Conservation (phyloP, 1,284 basidiomycete species). For the Ganoderma sinense region DNA sequence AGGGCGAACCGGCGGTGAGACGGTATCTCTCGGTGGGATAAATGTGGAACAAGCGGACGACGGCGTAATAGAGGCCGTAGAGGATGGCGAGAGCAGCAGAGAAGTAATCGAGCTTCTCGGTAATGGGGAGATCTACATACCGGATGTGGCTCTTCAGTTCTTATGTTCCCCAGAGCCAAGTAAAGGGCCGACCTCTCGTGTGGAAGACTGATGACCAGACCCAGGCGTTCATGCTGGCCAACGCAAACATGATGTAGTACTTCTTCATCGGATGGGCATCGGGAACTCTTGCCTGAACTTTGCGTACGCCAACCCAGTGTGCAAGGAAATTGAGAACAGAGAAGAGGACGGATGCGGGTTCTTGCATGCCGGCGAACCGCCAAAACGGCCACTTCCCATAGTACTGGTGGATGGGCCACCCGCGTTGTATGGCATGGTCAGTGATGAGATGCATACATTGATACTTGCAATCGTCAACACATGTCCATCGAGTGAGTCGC, state of each 20-base stretch:
- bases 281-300: slow-evolving; percentile 59
- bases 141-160: slow-evolving; percentile 10
- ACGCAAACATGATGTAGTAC: slow-evolving; percentile 77
- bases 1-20: slow-evolving; percentile 34
- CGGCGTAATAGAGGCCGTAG: slow-evolving; percentile 77
- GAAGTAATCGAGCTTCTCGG: slow-evolving; percentile 96
- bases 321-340: slow-evolving; percentile 85
- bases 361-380: slow-evolving; percentile 88
- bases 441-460: slow-evolving; percentile 89
- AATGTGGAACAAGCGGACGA: slow-evolving; percentile 82
- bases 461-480: slow-evolving; percentile 90
- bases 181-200: slow-evolving; percentile 72
- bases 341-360: slow-evolving; percentile 93
- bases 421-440: slow-evolving; percentile 56
- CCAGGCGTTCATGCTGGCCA: slow-evolving; percentile 91
- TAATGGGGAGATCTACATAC: slow-evolving; percentile 75
- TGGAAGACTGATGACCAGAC: slow-evolving; percentile 94
- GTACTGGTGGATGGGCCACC: slow-evolving; percentile 74
- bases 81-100: slow-evolving; percentile 88
- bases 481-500: slow-evolving; percentile 76
- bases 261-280: slow-evolving; percentile 71
- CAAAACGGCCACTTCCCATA: slow-evolving; percentile 98
- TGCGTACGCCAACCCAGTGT: slow-evolving; percentile 66
- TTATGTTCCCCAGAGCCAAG: slow-evolving; percentile 3
- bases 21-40: slow-evolving; percentile 55